These are phyloP conservation scores for Paramecium octaurelia DNA, from an alignment of 73 alveolate genomes.

Conservation along the genomic window DNA sequence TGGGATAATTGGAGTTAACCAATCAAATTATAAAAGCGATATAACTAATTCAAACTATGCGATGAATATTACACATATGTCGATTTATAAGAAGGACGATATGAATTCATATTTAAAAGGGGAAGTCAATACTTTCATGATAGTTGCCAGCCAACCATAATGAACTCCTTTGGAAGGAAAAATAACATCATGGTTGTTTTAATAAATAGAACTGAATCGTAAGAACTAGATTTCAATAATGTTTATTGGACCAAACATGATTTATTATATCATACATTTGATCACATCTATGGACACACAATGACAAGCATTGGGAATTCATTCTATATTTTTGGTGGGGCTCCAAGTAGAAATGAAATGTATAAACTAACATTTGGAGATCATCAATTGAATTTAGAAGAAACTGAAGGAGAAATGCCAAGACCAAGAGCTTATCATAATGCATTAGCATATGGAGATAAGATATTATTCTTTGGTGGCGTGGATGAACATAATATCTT, in stretches of 20 bases:
- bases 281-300: constrained; percentile 58
- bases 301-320: constrained; percentile 58
- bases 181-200: constrained; percentile 28
- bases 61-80: constrained; percentile 31
- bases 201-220: not conserved
- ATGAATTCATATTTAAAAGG: constrained; percentile 50
- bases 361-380: constrained; percentile 48
- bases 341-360: constrained; percentile 36
- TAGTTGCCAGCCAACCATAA: constrained; percentile 18
- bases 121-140: constrained; percentile 48
- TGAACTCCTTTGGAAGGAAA: not conserved
- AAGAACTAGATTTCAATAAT: not conserved
- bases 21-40: not conserved
- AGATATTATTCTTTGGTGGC: constrained; percentile 53
- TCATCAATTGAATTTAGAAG: constrained; percentile 31
- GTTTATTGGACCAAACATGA: constrained; percentile 35
- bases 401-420: constrained; percentile 42
- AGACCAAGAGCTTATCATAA: constrained; percentile 56
- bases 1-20: constrained; percentile 47
- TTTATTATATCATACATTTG: constrained; percentile 6
- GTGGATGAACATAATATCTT: not conserved
- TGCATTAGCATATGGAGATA: constrained; percentile 50
- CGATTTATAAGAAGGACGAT: constrained; percentile 29
- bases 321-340: constrained; percentile 58
- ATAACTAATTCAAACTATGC: not conserved